Base-by-base conservation (phyloP, 768 basidiomycete genomes). In the Termitomyces sp. region DNA sequence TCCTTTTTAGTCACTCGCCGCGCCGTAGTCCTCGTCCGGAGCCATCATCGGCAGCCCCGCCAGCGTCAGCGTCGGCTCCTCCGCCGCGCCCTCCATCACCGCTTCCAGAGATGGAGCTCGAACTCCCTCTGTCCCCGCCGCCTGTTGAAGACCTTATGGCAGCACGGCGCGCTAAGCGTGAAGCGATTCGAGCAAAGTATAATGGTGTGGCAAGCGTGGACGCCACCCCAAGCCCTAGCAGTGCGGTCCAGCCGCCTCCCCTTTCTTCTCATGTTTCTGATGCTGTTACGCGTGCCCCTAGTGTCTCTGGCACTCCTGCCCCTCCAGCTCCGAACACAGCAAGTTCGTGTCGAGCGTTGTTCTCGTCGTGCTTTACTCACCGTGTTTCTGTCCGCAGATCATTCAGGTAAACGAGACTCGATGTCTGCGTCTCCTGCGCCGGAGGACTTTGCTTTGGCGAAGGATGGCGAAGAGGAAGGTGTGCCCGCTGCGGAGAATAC, bases 151-250 rank as follows among this genome's bases (percentile, higher is more conserved):
- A 83, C 45, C 72, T 85, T 9, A 78, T 91, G 34, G 89, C 82
- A 24, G 86, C 82, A 30, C 84, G 90, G 9, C 82, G 88, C 27
- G 88, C 88, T 14, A 80, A 76, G 59, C 85, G 92, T 30, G 84
- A 84, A 58, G 91, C 88, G 9, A 93, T 95, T 55, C 75, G 90
- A 43, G 91, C 89, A 55, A 93, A 91, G 71, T 89, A 91, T 71
- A 65, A 77, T 5, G 82, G 81, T 16, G 71, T 77, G 55, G 70
- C 76, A 55, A 81, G 78, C 59, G 71, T 74, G 55, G 79, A 79
- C 63, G 68, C 77, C 62, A 82, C 81, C 60, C 80, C 83, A 36
- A 84, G 82, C 66, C 82, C 83, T 74, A 85, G 83, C 73, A 88
- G 86, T 86, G 85, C 86, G 83, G 82, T 83, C 68, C 82, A 84